A percentile compares a stretch with the other conserved stretches of the same genome.
These are phyloP conservation scores for Annulohypoxylon maeteangense DNA, from an alignment of 495 filamentous ascomycete genomes.

Conservation along the genomic window DNA sequence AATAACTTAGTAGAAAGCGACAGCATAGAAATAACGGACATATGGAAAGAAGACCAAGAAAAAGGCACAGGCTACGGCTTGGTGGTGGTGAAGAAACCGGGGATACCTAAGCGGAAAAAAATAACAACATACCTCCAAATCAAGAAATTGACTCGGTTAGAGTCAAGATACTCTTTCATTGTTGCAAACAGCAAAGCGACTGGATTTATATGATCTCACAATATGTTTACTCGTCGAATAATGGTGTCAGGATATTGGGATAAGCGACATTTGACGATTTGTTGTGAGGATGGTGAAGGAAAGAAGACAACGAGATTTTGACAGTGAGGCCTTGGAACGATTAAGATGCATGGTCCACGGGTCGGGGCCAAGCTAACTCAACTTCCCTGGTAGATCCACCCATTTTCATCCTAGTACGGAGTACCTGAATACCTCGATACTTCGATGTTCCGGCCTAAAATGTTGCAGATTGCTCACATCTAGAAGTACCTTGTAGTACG, in stretches of 20 bases:
- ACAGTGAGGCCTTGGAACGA: slow-evolving; percentile 42
- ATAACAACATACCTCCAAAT: slow-evolving; percentile 87
- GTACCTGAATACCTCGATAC: slow-evolving; percentile 12
- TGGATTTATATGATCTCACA: background rate
- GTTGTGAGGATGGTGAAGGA: slow-evolving; percentile 42
- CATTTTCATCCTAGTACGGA: slow-evolving; percentile 37
- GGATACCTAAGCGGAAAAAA: slow-evolving; percentile 43
- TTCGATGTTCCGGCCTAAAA: slow-evolving; percentile 18
- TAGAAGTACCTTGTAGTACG: background rate
- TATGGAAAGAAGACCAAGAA: slow-evolving; percentile 7
- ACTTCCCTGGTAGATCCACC: slow-evolving; percentile 40
- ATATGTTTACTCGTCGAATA: slow-evolving; percentile 7
- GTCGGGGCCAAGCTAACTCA: slow-evolving; percentile 42
- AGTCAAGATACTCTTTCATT: slow-evolving; percentile 77
- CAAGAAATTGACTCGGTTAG: slow-evolving; percentile 96
- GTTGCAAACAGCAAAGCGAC: slow-evolving; percentile 40
- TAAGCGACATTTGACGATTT: slow-evolving; percentile 34
- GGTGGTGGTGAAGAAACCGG: slow-evolving; percentile 51
- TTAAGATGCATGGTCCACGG: slow-evolving; percentile 45
- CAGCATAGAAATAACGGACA: slow-evolving; percentile 20
- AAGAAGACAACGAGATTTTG: slow-evolving; percentile 44
- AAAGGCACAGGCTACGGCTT: slow-evolving; percentile 21
- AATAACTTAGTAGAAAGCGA: slow-evolving; percentile 44
- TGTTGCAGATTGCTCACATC: slow-evolving; percentile 28
- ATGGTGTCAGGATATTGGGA: slow-evolving; percentile 16